Evolutionary conservation across 805 yeast species (phyloP).

Genomic region (Yarrowia sp.): DNA sequence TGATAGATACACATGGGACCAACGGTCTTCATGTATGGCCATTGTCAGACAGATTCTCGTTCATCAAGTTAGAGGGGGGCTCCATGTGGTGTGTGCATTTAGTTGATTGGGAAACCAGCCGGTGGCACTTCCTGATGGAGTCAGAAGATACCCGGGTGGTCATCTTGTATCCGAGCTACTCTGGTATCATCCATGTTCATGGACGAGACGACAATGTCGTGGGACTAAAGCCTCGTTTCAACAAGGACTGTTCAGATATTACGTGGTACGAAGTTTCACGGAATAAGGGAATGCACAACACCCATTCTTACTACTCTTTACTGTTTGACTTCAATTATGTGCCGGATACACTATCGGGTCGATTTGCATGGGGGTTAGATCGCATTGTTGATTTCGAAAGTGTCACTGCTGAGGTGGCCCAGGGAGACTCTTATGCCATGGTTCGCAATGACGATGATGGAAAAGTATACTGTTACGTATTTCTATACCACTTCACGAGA

Average conservation of each 20-base stretch:
- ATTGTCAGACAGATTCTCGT: neutral
- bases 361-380: neutral
- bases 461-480: neutral
- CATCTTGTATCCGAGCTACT: neutral
- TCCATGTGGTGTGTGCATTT: neutral
- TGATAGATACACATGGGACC: neutral
- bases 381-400: neutral
- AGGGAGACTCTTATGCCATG: neutral
- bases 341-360: neutral
- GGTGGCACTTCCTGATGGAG: neutral
- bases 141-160: neutral
- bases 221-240: neutral
- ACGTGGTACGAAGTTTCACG: neutral
- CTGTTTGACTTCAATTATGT: neutral
- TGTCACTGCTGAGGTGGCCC: neutral
- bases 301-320: neutral
- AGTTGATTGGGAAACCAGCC: neutral
- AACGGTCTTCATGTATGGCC: conserved; percentile 12
- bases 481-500: neutral
- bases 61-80: neutral
- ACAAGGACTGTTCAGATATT: neutral
- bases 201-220: neutral
- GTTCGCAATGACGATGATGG: neutral
- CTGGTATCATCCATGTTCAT: neutral
- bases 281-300: neutral